These are phyloP conservation scores for Delphinella strobiligena DNA, from an alignment of 2,329 filamentous ascomycete genomes.

Conservation along the genomic window DNA sequence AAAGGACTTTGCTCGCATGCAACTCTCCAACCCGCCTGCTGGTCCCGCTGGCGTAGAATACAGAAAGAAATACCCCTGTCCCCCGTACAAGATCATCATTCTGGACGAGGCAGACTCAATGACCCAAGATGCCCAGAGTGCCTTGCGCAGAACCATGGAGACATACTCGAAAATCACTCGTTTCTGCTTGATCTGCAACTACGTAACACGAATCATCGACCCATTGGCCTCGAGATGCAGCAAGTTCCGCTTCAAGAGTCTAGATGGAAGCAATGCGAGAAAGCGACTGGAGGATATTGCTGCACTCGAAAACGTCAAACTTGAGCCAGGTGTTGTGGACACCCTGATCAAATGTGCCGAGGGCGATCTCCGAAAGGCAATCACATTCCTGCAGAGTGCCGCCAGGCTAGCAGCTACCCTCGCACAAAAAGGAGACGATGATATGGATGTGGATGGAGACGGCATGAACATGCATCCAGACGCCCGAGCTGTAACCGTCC, in stretches of 20 bases:
- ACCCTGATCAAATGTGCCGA: constrained; percentile 79
- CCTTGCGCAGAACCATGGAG: constrained; percentile 92
- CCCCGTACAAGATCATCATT: constrained; percentile 97
- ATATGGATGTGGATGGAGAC: constrained; percentile 34
- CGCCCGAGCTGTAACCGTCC: constrained; percentile 50
- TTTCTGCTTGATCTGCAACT: constrained; percentile 97
- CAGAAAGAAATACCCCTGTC: constrained; percentile 67
- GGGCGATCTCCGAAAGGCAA: constrained; percentile 89
- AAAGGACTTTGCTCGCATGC: constrained; percentile 94
- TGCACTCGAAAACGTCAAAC: constrained; percentile 57
- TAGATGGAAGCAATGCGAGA: constrained; percentile 77
- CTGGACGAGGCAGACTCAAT: constrained; percentile 97
- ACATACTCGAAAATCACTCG: constrained; percentile 92
- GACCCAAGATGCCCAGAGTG: constrained; percentile 95
- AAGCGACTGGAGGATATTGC: constrained; percentile 75
- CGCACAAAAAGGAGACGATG: constrained; percentile 46
- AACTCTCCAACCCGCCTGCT: constrained; percentile 69
- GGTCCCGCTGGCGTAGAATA: constrained; percentile 48
- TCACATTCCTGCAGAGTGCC: constrained; percentile 93
- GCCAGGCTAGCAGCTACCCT: constrained; percentile 69
- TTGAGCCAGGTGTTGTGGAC: constrained; percentile 71
- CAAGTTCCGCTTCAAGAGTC: constrained; percentile 95
- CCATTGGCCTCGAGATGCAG: constrained; percentile 85
- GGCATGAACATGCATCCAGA: constrained; percentile 9
- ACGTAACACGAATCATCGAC: constrained; percentile 96